These are phyloP conservation scores for Juglanconis juglandina DNA, from an alignment of 2,329 filamentous ascomycete species.

Conservation along the genomic window DNA sequence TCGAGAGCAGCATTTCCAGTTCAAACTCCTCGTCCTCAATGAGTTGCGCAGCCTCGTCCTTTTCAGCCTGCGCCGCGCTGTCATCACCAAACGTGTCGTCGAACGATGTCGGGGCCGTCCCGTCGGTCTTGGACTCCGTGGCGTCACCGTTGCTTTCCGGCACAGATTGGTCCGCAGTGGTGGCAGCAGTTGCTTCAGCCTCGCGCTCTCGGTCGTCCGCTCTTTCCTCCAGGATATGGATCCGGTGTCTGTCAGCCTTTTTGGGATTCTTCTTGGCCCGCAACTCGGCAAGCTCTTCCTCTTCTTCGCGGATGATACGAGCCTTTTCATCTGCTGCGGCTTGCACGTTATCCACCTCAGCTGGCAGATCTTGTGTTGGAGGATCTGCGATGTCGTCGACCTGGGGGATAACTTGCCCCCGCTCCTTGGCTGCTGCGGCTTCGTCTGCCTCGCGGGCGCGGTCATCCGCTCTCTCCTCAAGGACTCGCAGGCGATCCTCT, in stretches of 20 bases:
- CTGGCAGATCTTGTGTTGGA: background rate
- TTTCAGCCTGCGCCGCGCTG: conserved; percentile 1
- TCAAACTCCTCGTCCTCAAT: conserved; percentile 15
- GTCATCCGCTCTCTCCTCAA: conserved; percentile 11
- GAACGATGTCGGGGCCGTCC: conserved; percentile 6
- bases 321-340: conserved; percentile 14
- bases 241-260: conserved; percentile 9
- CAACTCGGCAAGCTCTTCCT: conserved; percentile 13
- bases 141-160: background rate
- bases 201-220: conserved; percentile 12
- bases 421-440: background rate
- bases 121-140: conserved; percentile 6
- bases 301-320: conserved; percentile 9
- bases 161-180: background rate
- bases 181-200: conserved; percentile 6
- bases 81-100: conserved; percentile 1
- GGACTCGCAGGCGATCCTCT: conserved; percentile 5
- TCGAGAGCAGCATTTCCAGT: conserved; percentile 11
- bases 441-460: conserved; percentile 7
- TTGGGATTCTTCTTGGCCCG: conserved; percentile 9
- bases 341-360: background rate
- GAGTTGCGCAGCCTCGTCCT: conserved; percentile 5
- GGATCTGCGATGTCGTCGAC: background rate
- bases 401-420: background rate
- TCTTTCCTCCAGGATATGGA: conserved; percentile 4